Evolutionary conservation across 2,329 filamentous ascomycete species (phyloP), one percentile per base, ranked within the genome.

Genomic region (Tolypocladium paradoxum): DNA sequence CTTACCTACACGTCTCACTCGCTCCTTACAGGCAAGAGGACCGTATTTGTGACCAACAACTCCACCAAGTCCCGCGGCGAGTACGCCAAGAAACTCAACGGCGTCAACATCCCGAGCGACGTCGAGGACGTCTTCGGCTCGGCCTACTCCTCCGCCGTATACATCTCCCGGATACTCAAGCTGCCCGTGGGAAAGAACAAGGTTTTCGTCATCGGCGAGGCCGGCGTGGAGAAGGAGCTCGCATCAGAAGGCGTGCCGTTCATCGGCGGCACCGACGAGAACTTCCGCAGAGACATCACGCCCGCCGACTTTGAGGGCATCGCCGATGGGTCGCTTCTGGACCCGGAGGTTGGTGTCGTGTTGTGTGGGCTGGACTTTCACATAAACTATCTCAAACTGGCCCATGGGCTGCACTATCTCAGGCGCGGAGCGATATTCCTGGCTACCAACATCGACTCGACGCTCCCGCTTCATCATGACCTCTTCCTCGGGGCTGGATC

Each of bases 11-110:
- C 40, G 27, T 18, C 24, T 53, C 53, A 53, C 47, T 43, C 27
- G 50, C 46, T 47, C 24, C 31, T 18, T 16, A 31, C 51, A 93
- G 91, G 89, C 66, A 99, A 99, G 71, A 86, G 86, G 67, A 80
- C 93, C 35, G 84, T 99, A 52, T 99, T 99, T 66, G 93, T 99
- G 51, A 99, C 93, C 40, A 99, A 99, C 75, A 99, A 99, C 75
- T 96, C 90, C 65, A 97, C 93, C 54, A 99, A 99, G 69, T 96
- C 92, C 12, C 87, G 93, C 53, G 76, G 81, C 49, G 90, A 96
- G 68, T 99, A 99, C 72, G 85, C 87, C 68, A 90, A 92, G 75
- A 99, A 97, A 67, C 85, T 99, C 55, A 82, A 87, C 48, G 74
- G 74, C 52, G 79, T 96, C 67, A 87, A 87, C 48, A 96, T 99